phyloP scores from a whole-genome alignment of 768 basidiomycete genomes.

The Pleurotus pulmonarius region DNA sequence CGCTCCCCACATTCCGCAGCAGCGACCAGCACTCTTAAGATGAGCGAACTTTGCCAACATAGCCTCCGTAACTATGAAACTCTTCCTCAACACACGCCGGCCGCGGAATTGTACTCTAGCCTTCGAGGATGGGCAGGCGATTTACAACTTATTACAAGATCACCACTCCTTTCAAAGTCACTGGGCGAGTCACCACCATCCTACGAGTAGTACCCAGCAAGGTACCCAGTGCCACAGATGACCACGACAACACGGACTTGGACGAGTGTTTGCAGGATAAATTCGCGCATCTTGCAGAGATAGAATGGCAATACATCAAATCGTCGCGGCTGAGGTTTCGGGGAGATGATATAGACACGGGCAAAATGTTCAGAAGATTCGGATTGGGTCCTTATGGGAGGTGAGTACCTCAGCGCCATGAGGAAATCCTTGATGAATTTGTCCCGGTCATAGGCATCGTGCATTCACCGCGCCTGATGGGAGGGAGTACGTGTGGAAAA shows the following conservation, averaged over 20 bases:
- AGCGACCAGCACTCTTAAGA: no score
- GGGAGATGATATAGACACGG: constrained; percentile 20
- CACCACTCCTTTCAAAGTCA: constrained; percentile 19
- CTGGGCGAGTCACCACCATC: constrained; percentile 4
- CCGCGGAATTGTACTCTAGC: constrained; percentile 16
- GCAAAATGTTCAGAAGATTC: constrained; percentile 20
- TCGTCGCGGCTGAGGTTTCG: constrained; percentile 25
- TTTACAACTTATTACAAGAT: constrained; percentile 19
- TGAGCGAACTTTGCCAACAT: no score
- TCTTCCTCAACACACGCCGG: constrained; percentile 16
- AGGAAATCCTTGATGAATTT: no score
- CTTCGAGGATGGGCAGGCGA: constrained; percentile 16
- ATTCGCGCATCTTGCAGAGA: constrained; percentile 26
- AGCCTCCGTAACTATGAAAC: constrained; percentile 2
- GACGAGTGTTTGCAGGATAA: constrained; percentile 21
- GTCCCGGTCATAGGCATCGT: constrained; percentile 11
- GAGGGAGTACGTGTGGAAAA: constrained; percentile 19
- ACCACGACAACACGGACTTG: neutral
- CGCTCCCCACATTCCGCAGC: no score
- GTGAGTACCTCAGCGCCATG: constrained; percentile 14
- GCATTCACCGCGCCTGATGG: constrained; percentile 20
- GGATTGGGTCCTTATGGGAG: constrained; percentile 18
- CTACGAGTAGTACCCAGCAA: constrained; percentile 7
- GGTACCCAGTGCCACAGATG: constrained; percentile 1
- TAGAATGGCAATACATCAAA: constrained; percentile 27